Base-by-base conservation (phyloP, 371 early-diverging fungal species). In the Saksenaea oblongispora region DNA sequence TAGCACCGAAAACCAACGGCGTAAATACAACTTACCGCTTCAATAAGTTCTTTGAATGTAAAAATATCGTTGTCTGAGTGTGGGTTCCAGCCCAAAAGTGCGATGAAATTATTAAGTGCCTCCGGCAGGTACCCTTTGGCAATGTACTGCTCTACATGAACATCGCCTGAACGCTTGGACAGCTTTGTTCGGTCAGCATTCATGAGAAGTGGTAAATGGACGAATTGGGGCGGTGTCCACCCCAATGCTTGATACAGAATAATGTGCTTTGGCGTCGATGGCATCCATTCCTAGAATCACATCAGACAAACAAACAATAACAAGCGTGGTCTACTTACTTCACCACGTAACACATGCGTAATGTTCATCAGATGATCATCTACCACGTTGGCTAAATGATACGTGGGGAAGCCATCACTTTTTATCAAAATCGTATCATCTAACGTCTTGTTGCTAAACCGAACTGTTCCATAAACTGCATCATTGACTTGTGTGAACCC, bases 381-480 rank as follows among this genome's bases (percentile, higher is more conserved):
- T 0, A 96, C 93, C 1, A 96, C 97, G 66, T 95, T 95, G 5
- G 98, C 98, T 28, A 98, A 79, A 68, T 98, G 98, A 70, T 98
- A 98, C 0, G 98, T 98, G 0, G 98, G 95, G 53, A 82, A 86
- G 2, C 96, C 96, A 71, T 96, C 95, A 64, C 94, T 91, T 70
- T 98, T 98, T 56, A 98, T 70, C 34, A 98, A 66, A 54, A 98
- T 89, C 4, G 90, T 84, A 71, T 98, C 98, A 59, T 96, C 96
- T n/a, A 93, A 79, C 3, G 84, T 83, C 34, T 83, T 83, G 64
- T 92, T 87, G 11, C 80, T 75, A 39, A 96, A 91, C 34, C 76
- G 73, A 55, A 95, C 80, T 9, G 71, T 70, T 13, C 94, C 95
- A 63, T 94, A 89, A 0, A 95, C 90, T 18, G 84, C 62, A 63